Evolutionary conservation across 176 grass and related monocot species (phyloP), one percentile per base, ranked within the genome.

Genomic region (Pontederia crassipes): DNA sequence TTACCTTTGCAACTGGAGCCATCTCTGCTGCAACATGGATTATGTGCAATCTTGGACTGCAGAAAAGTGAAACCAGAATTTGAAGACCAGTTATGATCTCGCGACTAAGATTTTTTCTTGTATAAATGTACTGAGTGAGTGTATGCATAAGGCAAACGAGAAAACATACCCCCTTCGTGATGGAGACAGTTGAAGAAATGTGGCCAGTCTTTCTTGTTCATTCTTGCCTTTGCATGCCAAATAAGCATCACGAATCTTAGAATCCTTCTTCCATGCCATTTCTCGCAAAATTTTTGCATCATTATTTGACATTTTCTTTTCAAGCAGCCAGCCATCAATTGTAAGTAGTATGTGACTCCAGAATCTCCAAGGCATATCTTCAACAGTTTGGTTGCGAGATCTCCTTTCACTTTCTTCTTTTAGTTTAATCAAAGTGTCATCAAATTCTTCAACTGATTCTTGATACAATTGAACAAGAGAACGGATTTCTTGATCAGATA

Each of bases 1-100:
- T 70, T 73, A 97, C 92, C 84, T 97, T 97, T 61, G 87, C 92
- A 16, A 97, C 76, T 62, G 92, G 92, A 52, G 92, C 92, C 92
- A 97, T 97, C 79, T 97, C 92, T 81, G 92, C 87, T 67, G 92
- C 92, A 74, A 97, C 91, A 55, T 97, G 92, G 67, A 82, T 70
- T 53, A 97, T 80, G 62, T 79, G 92, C 87, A 97, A 81, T 70
- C 81, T 79, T 54, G 79, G 76, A 65, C 92, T 97, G 81, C 67
- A 73, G 77, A 67, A 40, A 20, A 11, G 17, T 28, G 49, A 50
- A 17, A 87, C 47, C 27, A 80, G 74, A 69, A 75, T 8, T 74
- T 27, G 27, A 75, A 55, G 15, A 24, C 9, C 52, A 17, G n/a
- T 9, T 52, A 65, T 63, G 10, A 51, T 61, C 54, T 55, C 54